phyloP scores from a whole-genome alignment of 2,329 filamentous ascomycete species.

The Ilyonectria mors-panacis region DNA sequence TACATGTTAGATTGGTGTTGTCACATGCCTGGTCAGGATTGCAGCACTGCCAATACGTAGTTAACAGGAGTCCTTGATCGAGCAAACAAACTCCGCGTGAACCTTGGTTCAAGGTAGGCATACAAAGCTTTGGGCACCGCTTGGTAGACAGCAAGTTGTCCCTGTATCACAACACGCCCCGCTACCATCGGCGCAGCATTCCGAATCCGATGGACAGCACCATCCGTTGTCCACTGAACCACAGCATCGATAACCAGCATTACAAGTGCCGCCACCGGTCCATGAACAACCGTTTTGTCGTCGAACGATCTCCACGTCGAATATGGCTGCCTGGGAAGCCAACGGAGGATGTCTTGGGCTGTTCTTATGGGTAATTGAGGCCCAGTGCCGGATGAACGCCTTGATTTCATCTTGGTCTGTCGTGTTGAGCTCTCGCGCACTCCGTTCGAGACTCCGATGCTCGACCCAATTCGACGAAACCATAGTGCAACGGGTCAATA shows the following conservation, averaged over 20 bases:
- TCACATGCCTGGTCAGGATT: background rate
- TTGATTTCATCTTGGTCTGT: background rate
- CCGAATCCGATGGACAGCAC: background rate
- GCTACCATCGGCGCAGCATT: background rate
- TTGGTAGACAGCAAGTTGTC: background rate
- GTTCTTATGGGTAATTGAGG: background rate
- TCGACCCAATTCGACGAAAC: background rate
- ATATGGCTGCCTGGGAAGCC: background rate
- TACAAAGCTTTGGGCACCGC: background rate
- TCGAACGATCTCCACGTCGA: background rate
- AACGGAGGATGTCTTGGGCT: background rate
- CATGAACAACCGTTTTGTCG: background rate
- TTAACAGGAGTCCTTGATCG: background rate
- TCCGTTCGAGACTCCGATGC: background rate
- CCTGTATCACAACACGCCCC: background rate
- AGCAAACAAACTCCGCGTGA: background rate
- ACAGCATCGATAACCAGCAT: background rate
- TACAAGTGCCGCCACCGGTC: background rate
- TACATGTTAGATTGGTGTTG: background rate
- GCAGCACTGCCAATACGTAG: background rate
- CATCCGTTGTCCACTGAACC: background rate
- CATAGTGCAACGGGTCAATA: background rate
- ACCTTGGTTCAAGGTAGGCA: background rate
- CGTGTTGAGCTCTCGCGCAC: background rate
- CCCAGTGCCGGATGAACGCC: background rate